These are phyloP conservation scores for Hypericum androsaemum DNA, from an alignment of 345 rosid species.

Conservation along the genomic window DNA sequence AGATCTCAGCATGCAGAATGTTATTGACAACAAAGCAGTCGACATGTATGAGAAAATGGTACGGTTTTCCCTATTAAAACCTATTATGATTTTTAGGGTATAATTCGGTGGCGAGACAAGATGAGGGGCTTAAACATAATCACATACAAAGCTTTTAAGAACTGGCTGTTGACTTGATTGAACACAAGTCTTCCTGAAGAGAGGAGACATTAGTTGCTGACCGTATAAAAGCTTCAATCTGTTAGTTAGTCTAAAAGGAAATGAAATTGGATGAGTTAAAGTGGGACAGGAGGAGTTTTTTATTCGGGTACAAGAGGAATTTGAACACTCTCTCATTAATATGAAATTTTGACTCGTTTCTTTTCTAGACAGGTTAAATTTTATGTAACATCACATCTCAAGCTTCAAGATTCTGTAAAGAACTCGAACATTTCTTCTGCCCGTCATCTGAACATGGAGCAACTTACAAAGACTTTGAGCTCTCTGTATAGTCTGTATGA, in stretches of 20 bases:
- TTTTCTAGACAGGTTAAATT: slow-evolving; percentile 52
- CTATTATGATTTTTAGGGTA: slow-evolving; percentile 4
- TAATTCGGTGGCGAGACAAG: too few species aligned
- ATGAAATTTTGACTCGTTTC: background rate
- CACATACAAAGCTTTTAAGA: too few species aligned
- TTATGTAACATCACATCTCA: slow-evolving; percentile 67
- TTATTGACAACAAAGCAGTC: slow-evolving; percentile 49
- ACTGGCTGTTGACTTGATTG: too few species aligned
- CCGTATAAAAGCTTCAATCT: too few species aligned
- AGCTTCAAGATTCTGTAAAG: slow-evolving; percentile 37
- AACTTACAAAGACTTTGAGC: slow-evolving; percentile 60
- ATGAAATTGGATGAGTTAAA: too few species aligned
- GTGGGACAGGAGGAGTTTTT: too few species aligned
- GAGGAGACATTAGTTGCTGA: too few species aligned
- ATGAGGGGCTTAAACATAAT: too few species aligned
- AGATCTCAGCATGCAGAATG: slow-evolving; percentile 83
- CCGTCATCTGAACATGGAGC: slow-evolving; percentile 85
- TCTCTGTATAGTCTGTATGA: slow-evolving; percentile 72
- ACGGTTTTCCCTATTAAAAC: slow-evolving; percentile 16
- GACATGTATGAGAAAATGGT: slow-evolving; percentile 79
- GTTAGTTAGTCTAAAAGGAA: too few species aligned
- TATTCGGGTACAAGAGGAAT: too few species aligned
- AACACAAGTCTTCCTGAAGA: too few species aligned
- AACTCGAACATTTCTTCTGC: slow-evolving; percentile 37
- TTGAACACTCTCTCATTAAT: background rate